Evolutionary conservation across 108 stramenopile genomes (phyloP).

Genomic region (Epipyxis sp.): DNA sequence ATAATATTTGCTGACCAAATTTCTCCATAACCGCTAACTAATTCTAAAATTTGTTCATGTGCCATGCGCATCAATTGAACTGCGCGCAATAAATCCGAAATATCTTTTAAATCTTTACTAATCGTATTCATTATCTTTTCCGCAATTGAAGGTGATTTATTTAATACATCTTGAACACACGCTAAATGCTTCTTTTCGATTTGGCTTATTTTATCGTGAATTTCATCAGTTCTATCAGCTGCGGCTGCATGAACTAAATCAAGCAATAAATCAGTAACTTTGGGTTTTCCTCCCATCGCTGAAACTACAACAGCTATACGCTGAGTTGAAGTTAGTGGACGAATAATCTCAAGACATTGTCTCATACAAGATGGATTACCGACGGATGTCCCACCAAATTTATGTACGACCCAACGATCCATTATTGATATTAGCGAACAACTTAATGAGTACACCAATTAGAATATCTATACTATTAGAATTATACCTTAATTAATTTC

Average conservation of each 20-base stretch:
- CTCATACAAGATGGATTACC: conserved; percentile 45
- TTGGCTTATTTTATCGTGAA: conserved; percentile 39
- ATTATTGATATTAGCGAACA: too few relatives aligned
- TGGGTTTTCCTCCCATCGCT: conserved; percentile 81
- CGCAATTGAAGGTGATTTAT: not conserved
- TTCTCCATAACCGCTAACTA: conserved; percentile 76
- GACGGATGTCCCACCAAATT: conserved; percentile 51
- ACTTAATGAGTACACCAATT: too few relatives aligned
- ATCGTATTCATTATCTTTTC: conserved; percentile 53
- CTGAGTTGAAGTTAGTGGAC: conserved; percentile 55
- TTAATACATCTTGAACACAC: not conserved
- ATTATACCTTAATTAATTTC: too few relatives aligned
- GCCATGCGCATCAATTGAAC: conserved; percentile 59
- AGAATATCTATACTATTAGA: too few relatives aligned
- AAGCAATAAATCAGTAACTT: conserved; percentile 78
- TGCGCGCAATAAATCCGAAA: conserved; percentile 71
- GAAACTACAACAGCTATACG: conserved; percentile 72
- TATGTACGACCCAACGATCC: conserved; percentile 42
- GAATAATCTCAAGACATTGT: conserved; percentile 40
- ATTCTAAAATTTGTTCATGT: conserved; percentile 46
- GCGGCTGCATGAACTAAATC: conserved; percentile 62
- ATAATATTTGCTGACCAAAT: conserved; percentile 76
- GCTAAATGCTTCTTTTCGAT: conserved; percentile 14
- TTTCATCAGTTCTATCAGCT: conserved; percentile 47
- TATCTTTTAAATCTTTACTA: conserved; percentile 61